These are phyloP conservation scores for Pseudogymnoascus sp. DNA, from an alignment of 2,329 filamentous ascomycete species.

Conservation along the genomic window DNA sequence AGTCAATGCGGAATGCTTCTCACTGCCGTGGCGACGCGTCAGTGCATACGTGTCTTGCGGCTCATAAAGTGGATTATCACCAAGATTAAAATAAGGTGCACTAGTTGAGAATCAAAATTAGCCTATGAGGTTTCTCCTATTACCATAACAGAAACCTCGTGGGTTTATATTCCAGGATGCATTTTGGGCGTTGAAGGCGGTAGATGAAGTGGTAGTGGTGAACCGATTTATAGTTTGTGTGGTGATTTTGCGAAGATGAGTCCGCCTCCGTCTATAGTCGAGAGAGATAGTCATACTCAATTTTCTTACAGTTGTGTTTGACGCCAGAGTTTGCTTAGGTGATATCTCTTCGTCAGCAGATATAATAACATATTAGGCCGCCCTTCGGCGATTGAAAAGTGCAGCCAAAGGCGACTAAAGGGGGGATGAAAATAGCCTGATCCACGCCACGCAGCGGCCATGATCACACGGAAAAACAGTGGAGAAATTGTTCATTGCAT, in stretches of 20 bases:
- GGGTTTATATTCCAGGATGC: not conserved
- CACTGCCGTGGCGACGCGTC: not conserved
- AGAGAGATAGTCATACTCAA: not conserved
- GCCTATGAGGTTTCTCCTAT: conserved; percentile 15
- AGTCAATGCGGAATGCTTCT: not conserved
- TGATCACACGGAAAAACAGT: not conserved
- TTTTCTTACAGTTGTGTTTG: not conserved
- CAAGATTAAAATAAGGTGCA: not conserved
- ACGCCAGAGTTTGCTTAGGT: not conserved
- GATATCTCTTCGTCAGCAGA: not conserved
- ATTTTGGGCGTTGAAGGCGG: not conserved
- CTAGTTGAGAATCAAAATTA: conserved; percentile 20
- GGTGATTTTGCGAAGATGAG: not conserved
- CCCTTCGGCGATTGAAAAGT: not conserved
- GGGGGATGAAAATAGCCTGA: not conserved
- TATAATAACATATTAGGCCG: not conserved
- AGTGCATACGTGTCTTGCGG: not conserved
- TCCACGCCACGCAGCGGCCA: not conserved
- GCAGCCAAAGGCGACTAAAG: not conserved
- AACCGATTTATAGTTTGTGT: not conserved
- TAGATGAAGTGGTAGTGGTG: not conserved
- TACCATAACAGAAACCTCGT: not conserved
- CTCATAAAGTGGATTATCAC: not conserved
- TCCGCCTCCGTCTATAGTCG: not conserved
- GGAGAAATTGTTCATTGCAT: not conserved